Percentiles rank a stretch among this genome's conserved stretches.
These are phyloP conservation scores for Knufia petricola DNA, from an alignment of 2,329 filamentous ascomycete species.

Conservation along the genomic window DNA sequence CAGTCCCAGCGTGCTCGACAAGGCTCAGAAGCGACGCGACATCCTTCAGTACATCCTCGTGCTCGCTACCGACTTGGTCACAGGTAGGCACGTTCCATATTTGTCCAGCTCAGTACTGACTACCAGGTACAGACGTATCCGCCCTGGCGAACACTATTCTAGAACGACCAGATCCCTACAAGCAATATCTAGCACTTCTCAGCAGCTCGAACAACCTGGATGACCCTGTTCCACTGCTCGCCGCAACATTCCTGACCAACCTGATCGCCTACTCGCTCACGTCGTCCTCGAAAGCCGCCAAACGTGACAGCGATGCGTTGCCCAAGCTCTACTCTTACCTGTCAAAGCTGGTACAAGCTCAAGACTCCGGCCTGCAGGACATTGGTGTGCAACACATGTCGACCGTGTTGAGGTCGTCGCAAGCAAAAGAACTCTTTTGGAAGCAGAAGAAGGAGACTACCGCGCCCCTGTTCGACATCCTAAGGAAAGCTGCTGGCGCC, in stretches of 20 bases:
- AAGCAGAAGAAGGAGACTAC: slow-evolving; percentile 77
- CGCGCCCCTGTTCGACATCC: slow-evolving; percentile 69
- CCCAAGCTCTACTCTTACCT: slow-evolving; percentile 79
- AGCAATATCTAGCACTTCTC: slow-evolving; percentile 75
- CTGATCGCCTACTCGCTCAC: slow-evolving; percentile 59
- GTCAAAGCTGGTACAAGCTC: slow-evolving; percentile 69
- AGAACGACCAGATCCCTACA: slow-evolving; percentile 57
- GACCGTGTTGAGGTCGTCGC: slow-evolving; percentile 63
- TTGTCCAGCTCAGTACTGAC: neutral
- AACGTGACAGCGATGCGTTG: slow-evolving; percentile 64
- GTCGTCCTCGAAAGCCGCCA: slow-evolving; percentile 48
- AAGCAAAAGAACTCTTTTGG: slow-evolving; percentile 79
- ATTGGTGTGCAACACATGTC: slow-evolving; percentile 92
- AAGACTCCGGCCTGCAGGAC: slow-evolving; percentile 85
- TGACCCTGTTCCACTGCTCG: slow-evolving; percentile 80
- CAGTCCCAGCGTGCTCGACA: slow-evolving; percentile 69
- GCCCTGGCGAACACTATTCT: slow-evolving; percentile 67
- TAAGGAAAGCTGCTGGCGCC: slow-evolving; percentile 65
- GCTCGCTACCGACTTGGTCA: slow-evolving; percentile 74
- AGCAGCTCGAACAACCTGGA: slow-evolving; percentile 74
- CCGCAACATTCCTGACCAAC: slow-evolving; percentile 74
- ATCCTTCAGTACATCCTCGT: slow-evolving; percentile 94
- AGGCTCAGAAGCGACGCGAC: slow-evolving; percentile 73
- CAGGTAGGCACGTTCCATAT: slow-evolving; percentile 45
- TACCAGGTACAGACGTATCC: slow-evolving; percentile 57